Conservation (phyloP, 495 filamentous ascomycete genomes). For the Penicillium egyptiacum region DNA sequence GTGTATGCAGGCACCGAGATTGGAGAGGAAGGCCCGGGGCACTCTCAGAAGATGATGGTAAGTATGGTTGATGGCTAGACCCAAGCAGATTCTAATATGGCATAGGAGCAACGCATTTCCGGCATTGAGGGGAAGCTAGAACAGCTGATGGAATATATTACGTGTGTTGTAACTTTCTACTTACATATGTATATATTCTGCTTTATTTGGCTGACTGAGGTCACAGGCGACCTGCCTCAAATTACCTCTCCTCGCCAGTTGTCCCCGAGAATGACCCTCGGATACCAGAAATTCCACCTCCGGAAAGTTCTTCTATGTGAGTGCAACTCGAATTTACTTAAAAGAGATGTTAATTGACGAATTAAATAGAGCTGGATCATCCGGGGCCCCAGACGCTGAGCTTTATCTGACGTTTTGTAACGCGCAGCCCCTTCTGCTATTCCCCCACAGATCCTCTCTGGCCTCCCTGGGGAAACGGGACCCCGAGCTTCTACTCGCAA, state of each 20-base stretch:
- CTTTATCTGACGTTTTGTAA: conserved; percentile 39
- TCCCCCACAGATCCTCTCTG: conserved; percentile 26
- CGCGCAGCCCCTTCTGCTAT: conserved; percentile 42
- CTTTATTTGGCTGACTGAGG: not conserved
- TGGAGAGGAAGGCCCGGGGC: conserved; percentile 21
- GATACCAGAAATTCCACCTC: not conserved
- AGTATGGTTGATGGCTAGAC: not conserved
- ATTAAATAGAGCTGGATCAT: conserved; percentile 2
- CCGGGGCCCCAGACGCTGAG: conserved; percentile 13
- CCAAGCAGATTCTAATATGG: not conserved
- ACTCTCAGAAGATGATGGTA: conserved; percentile 21
- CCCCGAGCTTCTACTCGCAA: conserved; percentile 36
- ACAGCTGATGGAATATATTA: conserved; percentile 30
- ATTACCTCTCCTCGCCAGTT: not conserved
- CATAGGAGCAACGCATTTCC: conserved; percentile 40
- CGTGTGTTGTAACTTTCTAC: conserved; percentile 12
- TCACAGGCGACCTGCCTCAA: not conserved
- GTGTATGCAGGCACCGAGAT: conserved; percentile 33
- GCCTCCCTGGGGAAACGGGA: conserved; percentile 29
- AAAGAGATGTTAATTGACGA: not conserved
- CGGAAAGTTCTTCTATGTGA: not conserved
- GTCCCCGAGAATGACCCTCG: not conserved
- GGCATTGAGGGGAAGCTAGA: conserved; percentile 40
- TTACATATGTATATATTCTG: too few relatives aligned
- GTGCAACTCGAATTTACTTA: not conserved